phyloP scores from a whole-genome alignment of 2,329 filamentous ascomycete species.

The Claviceps arundinis region DNA sequence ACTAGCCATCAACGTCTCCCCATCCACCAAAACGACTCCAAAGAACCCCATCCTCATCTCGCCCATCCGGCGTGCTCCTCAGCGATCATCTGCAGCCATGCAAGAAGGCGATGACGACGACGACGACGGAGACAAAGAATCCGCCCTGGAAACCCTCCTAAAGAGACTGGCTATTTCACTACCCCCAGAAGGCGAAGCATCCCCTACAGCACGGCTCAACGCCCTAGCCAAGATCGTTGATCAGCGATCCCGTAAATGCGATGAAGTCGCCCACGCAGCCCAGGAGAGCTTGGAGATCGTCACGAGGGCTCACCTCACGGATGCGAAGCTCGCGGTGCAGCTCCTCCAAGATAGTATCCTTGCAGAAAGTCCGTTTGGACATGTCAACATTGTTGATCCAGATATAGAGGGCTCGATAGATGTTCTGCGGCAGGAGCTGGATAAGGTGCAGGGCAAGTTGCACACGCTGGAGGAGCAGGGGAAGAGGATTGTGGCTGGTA shows the following conservation, averaged over 20 bases:
- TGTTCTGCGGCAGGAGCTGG: slow-evolving; percentile 31
- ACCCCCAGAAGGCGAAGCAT: slow-evolving; percentile 16
- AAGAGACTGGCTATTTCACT: slow-evolving; percentile 31
- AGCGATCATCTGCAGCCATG: slow-evolving; percentile 22
- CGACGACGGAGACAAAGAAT: slow-evolving; percentile 13
- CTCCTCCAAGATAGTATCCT: slow-evolving; percentile 37
- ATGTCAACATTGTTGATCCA: slow-evolving; percentile 37
- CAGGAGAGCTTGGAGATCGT: slow-evolving; percentile 38
- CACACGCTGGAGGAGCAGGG: slow-evolving; percentile 21
- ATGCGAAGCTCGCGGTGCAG: slow-evolving; percentile 34
- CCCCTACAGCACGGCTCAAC: slow-evolving; percentile 15
- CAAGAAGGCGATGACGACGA: slow-evolving; percentile 3
- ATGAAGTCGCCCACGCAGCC: slow-evolving; percentile 29
- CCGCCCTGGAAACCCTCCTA: slow-evolving; percentile 34
- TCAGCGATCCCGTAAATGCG: slow-evolving; percentile 29
- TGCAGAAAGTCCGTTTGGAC: slow-evolving; percentile 35
- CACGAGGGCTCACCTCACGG: slow-evolving; percentile 28
- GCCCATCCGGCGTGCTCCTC: slow-evolving; percentile 20
- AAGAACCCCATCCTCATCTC: slow-evolving; percentile 18
- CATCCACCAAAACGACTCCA: slow-evolving; percentile 11
- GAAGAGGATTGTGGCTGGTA: slow-evolving; percentile 22
- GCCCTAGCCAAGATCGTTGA: slow-evolving; percentile 22
- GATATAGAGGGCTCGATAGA: slow-evolving; percentile 38
- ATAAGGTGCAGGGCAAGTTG: slow-evolving; percentile 25
- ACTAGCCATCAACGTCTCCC: slow-evolving; percentile 18